Base-by-base conservation (phyloP, 805 yeast genomes). In the Yamadazyma olivae region DNA sequence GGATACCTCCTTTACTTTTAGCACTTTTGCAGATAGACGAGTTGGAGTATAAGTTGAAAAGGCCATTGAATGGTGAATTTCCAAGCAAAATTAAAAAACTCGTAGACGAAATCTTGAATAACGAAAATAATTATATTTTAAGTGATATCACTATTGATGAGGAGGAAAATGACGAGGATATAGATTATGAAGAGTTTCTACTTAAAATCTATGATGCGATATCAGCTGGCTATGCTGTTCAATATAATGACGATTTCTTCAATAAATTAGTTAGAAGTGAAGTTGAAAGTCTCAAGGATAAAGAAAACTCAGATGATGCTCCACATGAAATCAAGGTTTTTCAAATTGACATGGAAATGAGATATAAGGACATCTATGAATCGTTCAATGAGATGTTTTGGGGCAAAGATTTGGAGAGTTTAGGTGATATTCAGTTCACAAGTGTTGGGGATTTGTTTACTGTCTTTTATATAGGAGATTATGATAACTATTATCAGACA, bases 321-420 rank as follows among this genome's bases (percentile, higher is more conserved):
- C 20, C 9, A 9, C 46, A 40, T 15, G 36, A 49, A 7, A 34
- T 65, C 15, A 44, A 48, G 6, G 51, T 58, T 4, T 46, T 67
- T 23, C 62, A 63, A 17, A 51, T 67, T 13, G 71, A 67, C 20
- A 21, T 39, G 8, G 70, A 64, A 9, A 32, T 45, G 6, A 44
- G 65, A 22, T 36, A 44, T 12, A 13, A 44, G 3, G 50, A 50
- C 16, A 45, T 67, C n/a, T 57, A 59, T 32, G 58, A 53, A 23
- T 42, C 67, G 1, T 52, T 67, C 35, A 56, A 61, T 40, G 57
- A 53, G 30, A 46, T 66, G 39, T 62, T 67, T 36, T 67, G 72
- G 71, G 56, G 50, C 19, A 54, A 49, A 26, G 56, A 56, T 25
- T 49, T 51, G 19, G 61, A 56, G 17, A 41, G 39, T 25, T 33